Base-by-base conservation (phyloP, 1,284 basidiomycete genomes). In the Ceratobasidium sp. region DNA sequence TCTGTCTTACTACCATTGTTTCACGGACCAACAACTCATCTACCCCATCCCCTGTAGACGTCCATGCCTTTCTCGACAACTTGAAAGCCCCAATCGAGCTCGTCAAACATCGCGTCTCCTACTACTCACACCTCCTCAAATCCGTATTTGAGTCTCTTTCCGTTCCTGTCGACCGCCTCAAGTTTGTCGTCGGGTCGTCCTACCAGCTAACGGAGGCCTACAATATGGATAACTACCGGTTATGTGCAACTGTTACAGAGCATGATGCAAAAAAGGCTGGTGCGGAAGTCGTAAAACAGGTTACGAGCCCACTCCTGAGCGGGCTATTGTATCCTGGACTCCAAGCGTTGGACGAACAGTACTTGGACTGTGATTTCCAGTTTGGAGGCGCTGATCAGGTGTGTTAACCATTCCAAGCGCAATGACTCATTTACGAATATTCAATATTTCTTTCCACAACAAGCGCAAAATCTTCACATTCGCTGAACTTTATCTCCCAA, bases 391-490 rank as follows among this genome's bases (percentile, higher is more conserved):
- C 97, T 8, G 98, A 99, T 82, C 97, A 98, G 89, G 95, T 95
- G 66, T 63, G 85, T 78, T 22, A 9, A 29, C 45, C 36, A 29
- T 63, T 15, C 36, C 11, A 4, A 11, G 11, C 36, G 36, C 36
- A 33, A n/a, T 27, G 22, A 71, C 71, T 75, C 33, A 69, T 65
- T 17, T 19, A 69, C 33, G 36, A 59, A 24, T 41, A 41, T 11
- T 11, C 11, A 41, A 24, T 47, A 72, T 63, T 44, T n/a, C 19
- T 22, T 60, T n/a, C n/a, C 27, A 22, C 31, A 29, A 36, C 22
- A 78, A 98, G 94, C 92, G 98, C 75, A 99, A 99, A 86, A 99
- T 99, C 83, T 99, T 99, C 84, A 98, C 95, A 44, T 97, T 97
- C 81, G 97, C 98, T 9, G 97, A 99, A 80, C 90, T 93, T 80